Evolutionary conservation across 257 asterid species (phyloP), one percentile per base, ranked within the genome.

Genomic region (Ballota nigra): DNA sequence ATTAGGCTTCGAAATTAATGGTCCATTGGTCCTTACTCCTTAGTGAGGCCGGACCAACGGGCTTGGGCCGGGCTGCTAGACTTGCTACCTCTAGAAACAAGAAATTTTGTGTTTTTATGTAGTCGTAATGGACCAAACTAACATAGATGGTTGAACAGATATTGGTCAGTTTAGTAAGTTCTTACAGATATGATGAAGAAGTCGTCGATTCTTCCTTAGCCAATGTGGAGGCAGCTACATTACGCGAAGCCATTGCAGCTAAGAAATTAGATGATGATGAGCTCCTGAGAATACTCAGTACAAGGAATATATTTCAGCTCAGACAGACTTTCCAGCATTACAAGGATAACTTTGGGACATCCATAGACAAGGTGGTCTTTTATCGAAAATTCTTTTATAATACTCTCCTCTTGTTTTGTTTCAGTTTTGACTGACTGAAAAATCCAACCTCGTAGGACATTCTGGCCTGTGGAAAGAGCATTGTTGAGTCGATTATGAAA

Each of bases 251-350:
- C 33, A 71, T 87, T 40, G 61, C 63, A 73, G 85, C 77, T 31
- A 83, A 84, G 71, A 77, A 81, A 41, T 52, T 88, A 5, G 84
- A 81, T 15, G 74, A 67, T 8, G 83, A 89, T 38, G 92, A 83
- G 62, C 72, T 92, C 16, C 12, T 85, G 24, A 70, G 63, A 73
- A 72, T 92, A 67, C 84, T 92, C 62, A 83, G 88, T 63, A 82
- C 83, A 0, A 85, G 96, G 82, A 92, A 88, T 71, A 28, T 79
- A 20, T 81, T 73, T 76, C 94, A 92, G 83, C 96, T 92, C 56
- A 85, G 65, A 76, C 80, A 84, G 74, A 89, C 94, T 19, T 92
- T 92, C 84, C 67, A 69, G 78, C 64, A 60, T n/a, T 92, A 92
- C 80, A 78, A 67, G 66, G 84, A 85, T 66, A 63, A 52, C 63